Evolutionary conservation across 2,329 filamentous ascomycete species (phyloP).

Genomic region (Metarhizium rileyi): DNA sequence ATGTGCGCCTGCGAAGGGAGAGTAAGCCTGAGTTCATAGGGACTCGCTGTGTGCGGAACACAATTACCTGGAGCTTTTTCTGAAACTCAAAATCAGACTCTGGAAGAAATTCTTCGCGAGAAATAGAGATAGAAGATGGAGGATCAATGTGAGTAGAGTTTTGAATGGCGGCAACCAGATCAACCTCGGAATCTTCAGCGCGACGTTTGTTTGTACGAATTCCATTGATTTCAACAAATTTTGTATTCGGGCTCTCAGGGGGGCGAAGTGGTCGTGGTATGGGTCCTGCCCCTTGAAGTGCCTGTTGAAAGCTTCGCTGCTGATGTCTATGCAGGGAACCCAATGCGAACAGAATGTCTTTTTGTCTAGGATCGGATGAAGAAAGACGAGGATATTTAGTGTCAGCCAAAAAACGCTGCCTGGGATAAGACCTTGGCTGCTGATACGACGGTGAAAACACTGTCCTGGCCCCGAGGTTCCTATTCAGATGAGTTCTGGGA

Average conservation of each 20-base stretch:
- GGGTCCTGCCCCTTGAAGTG: neutral
- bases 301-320: neutral
- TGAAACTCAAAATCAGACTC: conserved; percentile 3
- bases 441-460: neutral
- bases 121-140: conserved; percentile 5
- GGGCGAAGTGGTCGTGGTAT: neutral
- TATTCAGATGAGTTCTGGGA: neutral
- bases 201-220: conserved; percentile 19
- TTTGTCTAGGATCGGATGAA: neutral
- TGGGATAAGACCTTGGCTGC: neutral
- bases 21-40: neutral
- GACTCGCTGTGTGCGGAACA: neutral
- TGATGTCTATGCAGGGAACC: neutral
- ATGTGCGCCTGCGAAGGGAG: conserved; percentile 11
- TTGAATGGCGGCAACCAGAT: conserved; percentile 18
- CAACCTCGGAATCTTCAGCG: conserved; percentile 20
- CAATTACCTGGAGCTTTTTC: conserved; percentile 1
- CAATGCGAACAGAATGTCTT: conserved; percentile 1
- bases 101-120: neutral
- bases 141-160: neutral
- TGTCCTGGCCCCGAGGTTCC: neutral
- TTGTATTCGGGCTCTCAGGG: neutral
- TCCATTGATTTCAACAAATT: conserved; percentile 17
- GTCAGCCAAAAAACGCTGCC: conserved; percentile 4
- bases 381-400: conserved; percentile 2